These are phyloP conservation scores for Fistulifera pelliculosa DNA, from an alignment of 108 stramenopile genomes.

Conservation along the genomic window DNA sequence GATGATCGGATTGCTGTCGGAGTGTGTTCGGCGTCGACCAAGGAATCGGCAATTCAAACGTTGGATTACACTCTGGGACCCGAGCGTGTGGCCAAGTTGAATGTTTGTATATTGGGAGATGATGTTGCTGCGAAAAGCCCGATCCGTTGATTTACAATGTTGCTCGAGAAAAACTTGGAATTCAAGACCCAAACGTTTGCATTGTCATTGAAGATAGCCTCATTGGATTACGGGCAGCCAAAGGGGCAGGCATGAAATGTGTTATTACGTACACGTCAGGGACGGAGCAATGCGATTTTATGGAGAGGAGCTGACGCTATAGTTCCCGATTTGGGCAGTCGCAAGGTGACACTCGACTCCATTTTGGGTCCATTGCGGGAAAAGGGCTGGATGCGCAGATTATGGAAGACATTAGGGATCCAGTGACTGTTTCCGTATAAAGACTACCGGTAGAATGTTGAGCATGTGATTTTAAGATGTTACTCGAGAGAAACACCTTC, in stretches of 20 bases:
- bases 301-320: conserved; percentile 65
- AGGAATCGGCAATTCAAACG: conserved; percentile 74
- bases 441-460: too few relatives aligned
- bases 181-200: conserved; percentile 42
- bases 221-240: conserved; percentile 81
- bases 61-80: conserved; percentile 67
- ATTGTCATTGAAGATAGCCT: conserved; percentile 86
- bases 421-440: conserved; percentile 1
- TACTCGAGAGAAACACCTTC: too few relatives aligned
- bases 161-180: conserved; percentile 56
- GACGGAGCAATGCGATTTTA: conserved; percentile 76
- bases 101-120: conserved; percentile 84
- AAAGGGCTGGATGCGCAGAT: conserved; percentile 49
- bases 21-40: conserved; percentile 86
- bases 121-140: conserved; percentile 80
- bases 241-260: conserved; percentile 83
- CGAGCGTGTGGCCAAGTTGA: conserved; percentile 51
- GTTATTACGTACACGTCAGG: conserved; percentile 79
- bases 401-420: conserved; percentile 55
- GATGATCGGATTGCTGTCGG: conserved; percentile 71
- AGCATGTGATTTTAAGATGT: too few relatives aligned
- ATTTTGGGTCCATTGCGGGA: conserved; percentile 65
- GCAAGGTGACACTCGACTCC: conserved; percentile 48
- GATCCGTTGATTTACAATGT: conserved; percentile 79
- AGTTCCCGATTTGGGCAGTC: conserved; percentile 66